phyloP scores from a whole-genome alignment of 2,329 filamentous ascomycete species.

The Madurella fahalii region DNA sequence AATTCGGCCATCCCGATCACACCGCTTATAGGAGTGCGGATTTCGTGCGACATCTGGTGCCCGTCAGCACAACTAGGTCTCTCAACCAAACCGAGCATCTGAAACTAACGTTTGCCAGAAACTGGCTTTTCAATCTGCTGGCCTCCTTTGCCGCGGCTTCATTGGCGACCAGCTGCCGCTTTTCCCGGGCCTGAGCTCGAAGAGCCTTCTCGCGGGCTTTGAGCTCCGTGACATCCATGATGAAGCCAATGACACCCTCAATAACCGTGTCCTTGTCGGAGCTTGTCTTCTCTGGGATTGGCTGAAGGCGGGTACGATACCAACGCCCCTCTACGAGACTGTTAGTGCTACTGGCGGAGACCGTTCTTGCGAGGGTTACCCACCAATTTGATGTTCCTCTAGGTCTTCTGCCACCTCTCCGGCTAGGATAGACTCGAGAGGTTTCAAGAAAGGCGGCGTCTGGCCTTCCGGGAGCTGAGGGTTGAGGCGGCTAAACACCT shows the following conservation, averaged over 20 bases:
- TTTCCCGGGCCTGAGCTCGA: slow-evolving; percentile 62
- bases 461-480: slow-evolving; percentile 41
- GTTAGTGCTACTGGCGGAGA: slow-evolving; percentile 1
- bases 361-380: slow-evolving; percentile 16
- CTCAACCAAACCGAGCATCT: background rate
- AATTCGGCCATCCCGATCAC: slow-evolving; percentile 78
- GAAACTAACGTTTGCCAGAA: slow-evolving; percentile 58
- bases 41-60: slow-evolving; percentile 69
- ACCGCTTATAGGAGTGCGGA: slow-evolving; percentile 72
- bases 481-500: slow-evolving; percentile 55
- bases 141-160: slow-evolving; percentile 77
- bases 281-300: slow-evolving; percentile 55
- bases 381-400: slow-evolving; percentile 58
- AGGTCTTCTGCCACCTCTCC: slow-evolving; percentile 58
- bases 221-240: slow-evolving; percentile 73
- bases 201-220: slow-evolving; percentile 61
- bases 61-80: background rate
- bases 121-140: slow-evolving; percentile 74
- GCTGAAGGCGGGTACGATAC: slow-evolving; percentile 68
- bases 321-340: slow-evolving; percentile 51
- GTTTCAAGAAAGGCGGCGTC: slow-evolving; percentile 47
- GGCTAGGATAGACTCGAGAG: slow-evolving; percentile 62
- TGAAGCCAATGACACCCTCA: slow-evolving; percentile 72
- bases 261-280: slow-evolving; percentile 51
- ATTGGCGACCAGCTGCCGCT: slow-evolving; percentile 66